phyloP scores from a whole-genome alignment of 2,329 filamentous ascomycete species.

The Claviceps pazoutovae region DNA sequence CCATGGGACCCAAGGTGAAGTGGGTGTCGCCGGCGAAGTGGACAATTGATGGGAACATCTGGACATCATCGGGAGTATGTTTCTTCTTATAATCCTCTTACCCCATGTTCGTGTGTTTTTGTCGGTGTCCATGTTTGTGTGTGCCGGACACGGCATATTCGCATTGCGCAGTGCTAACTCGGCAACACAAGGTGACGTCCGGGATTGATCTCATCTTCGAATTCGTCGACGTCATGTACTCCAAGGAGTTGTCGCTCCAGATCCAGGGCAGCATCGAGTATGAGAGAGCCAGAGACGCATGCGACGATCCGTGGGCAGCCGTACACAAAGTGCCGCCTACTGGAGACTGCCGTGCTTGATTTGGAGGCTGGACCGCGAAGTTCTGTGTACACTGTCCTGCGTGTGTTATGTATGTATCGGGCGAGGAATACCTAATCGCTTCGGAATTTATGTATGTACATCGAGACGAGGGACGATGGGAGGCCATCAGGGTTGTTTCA shows the following conservation, averaged over 20 bases:
- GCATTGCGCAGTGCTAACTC: background rate
- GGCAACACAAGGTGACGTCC: constrained; percentile 4
- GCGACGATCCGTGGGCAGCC: constrained; percentile 10
- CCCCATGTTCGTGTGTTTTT: constrained; percentile 7
- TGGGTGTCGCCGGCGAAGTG: constrained; percentile 50
- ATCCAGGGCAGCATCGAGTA: constrained; percentile 8
- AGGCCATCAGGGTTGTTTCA: background rate
- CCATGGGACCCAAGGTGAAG: constrained; percentile 31
- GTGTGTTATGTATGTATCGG: too few relatives aligned
- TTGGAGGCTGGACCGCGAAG: background rate
- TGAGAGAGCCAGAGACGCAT: constrained; percentile 7
- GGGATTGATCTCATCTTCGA: constrained; percentile 10
- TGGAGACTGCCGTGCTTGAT: constrained; percentile 4
- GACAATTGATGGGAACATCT: constrained; percentile 50
- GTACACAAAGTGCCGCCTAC: constrained; percentile 4
- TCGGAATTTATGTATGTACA: background rate
- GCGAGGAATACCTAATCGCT: background rate
- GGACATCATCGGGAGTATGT: constrained; percentile 44
- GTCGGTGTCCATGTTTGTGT: background rate
- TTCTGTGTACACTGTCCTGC: too few relatives aligned
- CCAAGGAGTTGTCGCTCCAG: background rate
- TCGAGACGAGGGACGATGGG: background rate
- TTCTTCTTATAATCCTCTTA: background rate
- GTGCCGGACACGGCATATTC: background rate
- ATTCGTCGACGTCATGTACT: constrained; percentile 9